Evolutionary conservation across 768 basidiomycete species (phyloP).

Genomic region (Pleurotus djamor): DNA sequence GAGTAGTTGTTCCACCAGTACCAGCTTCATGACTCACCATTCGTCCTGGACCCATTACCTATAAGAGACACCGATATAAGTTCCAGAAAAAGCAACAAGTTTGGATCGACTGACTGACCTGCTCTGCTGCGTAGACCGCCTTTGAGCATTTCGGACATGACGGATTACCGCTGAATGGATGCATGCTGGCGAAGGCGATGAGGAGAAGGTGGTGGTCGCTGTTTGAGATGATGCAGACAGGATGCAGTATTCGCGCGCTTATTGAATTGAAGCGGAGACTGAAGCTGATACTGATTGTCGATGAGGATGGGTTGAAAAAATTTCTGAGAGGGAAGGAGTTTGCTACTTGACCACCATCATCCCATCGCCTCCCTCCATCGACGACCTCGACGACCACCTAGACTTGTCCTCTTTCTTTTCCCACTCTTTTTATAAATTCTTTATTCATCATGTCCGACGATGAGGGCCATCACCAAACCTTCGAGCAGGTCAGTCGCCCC

Average conservation of each 20-base stretch:
- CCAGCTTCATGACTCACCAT: conserved; percentile 51
- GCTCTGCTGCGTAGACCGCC: conserved; percentile 85
- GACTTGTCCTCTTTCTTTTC: conserved; percentile 13
- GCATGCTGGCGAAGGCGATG: conserved; percentile 39
- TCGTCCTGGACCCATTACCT: conserved; percentile 87
- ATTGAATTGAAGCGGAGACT: background rate
- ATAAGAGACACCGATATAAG: conserved; percentile 4
- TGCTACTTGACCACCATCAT: background rate
- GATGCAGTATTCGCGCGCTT: background rate
- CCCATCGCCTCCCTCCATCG: background rate
- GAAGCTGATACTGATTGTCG: conserved; percentile 28
- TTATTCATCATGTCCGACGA: conserved; percentile 80
- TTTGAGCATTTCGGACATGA: conserved; percentile 74
- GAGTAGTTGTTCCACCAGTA: background rate
- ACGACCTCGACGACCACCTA: background rate
- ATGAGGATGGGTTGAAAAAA: conserved; percentile 25
- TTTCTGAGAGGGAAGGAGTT: conserved; percentile 3
- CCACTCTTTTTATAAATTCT: conserved; percentile 15
- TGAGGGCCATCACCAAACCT: conserved; percentile 81
- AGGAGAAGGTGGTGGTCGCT: background rate
- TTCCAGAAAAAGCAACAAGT: background rate
- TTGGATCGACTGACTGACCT: conserved; percentile 41
- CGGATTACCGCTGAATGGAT: conserved; percentile 70
- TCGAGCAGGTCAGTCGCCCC: conserved; percentile 63
- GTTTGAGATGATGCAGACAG: background rate